These are phyloP conservation scores for Annulohypoxylon moriforme DNA, from an alignment of 495 filamentous ascomycete genomes.

Conservation along the genomic window DNA sequence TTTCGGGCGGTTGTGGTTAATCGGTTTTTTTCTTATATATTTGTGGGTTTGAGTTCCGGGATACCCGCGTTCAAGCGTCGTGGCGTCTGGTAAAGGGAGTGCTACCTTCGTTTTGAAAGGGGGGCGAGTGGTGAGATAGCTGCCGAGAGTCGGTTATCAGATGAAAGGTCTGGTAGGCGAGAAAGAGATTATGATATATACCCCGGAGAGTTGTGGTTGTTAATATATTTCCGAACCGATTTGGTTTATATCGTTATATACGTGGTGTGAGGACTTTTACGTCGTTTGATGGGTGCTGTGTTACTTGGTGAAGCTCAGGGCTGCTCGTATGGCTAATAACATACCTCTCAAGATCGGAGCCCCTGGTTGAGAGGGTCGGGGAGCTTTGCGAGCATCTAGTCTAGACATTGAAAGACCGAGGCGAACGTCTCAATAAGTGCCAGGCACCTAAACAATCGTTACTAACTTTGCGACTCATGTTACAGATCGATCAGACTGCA, in stretches of 20 bases:
- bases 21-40: neutral
- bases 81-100: neutral
- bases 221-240: neutral
- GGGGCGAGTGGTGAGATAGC: neutral
- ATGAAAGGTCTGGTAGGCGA: neutral
- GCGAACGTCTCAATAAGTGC: no score
- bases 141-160: neutral
- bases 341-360: no score
- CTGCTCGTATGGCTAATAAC: neutral
- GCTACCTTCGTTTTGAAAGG: neutral
- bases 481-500: no score
- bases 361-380: no score
- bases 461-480: no score
- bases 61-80: neutral
- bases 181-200: slow-evolving; percentile 19
- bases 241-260: neutral
- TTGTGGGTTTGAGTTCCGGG: neutral
- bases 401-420: no score
- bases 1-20: neutral
- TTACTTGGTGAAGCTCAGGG: neutral
- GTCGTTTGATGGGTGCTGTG: neutral
- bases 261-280: no score
- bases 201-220: slow-evolving; percentile 15
- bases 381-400: no score
- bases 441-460: no score